phyloP scores from a whole-genome alignment of 1,284 basidiomycete genomes.

The Leccinum holopus region DNA sequence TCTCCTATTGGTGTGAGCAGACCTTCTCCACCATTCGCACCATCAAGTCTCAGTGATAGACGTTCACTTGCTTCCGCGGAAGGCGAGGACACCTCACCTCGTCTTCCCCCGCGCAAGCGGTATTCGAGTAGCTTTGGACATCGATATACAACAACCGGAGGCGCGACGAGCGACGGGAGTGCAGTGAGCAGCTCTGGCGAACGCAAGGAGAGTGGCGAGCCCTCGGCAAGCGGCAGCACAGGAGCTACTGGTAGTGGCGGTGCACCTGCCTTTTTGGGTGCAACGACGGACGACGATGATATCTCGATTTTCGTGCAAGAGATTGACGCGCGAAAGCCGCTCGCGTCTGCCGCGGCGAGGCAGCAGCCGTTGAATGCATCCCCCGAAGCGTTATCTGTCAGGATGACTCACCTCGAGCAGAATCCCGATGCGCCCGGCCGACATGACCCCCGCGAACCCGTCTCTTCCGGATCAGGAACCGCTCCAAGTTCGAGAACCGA shows the following conservation, averaged over 20 bases:
- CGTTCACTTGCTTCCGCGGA: slow-evolving; percentile 38
- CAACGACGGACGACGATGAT: slow-evolving; percentile 67
- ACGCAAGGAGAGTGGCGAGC: slow-evolving; percentile 23
- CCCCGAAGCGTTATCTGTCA: neutral
- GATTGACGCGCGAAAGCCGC: slow-evolving; percentile 65
- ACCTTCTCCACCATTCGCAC: slow-evolving; percentile 47
- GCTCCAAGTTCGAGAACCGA: neutral
- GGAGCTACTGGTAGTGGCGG: slow-evolving; percentile 7
- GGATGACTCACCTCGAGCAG: neutral
- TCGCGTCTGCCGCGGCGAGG: slow-evolving; percentile 33
- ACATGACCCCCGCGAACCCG: neutral
- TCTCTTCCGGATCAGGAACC: neutral
- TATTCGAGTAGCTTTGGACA: slow-evolving; percentile 74
- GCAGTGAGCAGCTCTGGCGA: slow-evolving; percentile 33
- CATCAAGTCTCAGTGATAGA: slow-evolving; percentile 49
- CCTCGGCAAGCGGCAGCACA: slow-evolving; percentile 9
- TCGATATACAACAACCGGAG: slow-evolving; percentile 50
- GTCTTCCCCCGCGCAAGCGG: slow-evolving; percentile 44
- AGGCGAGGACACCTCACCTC: slow-evolving; percentile 32
- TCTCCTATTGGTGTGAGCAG: slow-evolving; percentile 42
- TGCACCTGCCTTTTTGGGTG: slow-evolving; percentile 43
- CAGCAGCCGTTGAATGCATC: slow-evolving; percentile 10
- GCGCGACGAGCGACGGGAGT: slow-evolving; percentile 41
- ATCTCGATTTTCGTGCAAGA: slow-evolving; percentile 73
- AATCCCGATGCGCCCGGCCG: slow-evolving; percentile 9